Evolutionary conservation across 352 stramenopile species (phyloP), one percentile per base, ranked within the genome.

Genomic region (Pythium dissimile): DNA sequence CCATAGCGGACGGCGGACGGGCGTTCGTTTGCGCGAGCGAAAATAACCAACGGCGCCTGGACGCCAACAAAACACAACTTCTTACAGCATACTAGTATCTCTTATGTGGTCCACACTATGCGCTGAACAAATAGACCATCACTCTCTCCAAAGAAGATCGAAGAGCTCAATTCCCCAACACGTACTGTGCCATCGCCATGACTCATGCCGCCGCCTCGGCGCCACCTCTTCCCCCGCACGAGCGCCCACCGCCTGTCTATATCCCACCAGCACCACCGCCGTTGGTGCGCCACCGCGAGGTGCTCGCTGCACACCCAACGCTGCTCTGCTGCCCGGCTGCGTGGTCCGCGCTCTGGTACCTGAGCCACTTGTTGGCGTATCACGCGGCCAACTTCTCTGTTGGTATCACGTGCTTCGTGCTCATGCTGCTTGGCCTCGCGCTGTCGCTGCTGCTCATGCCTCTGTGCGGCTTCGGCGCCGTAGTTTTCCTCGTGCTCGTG

Each of bases 401-500:
- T 20, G 48, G 57, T 39, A 45, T 46, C 39, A 31, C 39, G 21
- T 38, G 26, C 28, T 50, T 41, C n/a, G 11, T 28, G 23, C 20
- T 60, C 20, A 49, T 51, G 20, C 39, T 47, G 23, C 39, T 15
- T 10, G 57, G 57, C 20, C 39, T 66, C 43, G 35, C 30, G 18
- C 39, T 30, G 7, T 28, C 59, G 21, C n/a, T 82, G 20, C 34
- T 65, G 31, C 59, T 67, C 44, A 62, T 90, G 24, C 77, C 80
- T n/a, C 56, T 90, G 7, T 88, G 76, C 31, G 72, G 77, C 50
- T 75, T 78, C 23, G 77, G 76, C 18, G 44, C 88, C 39, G 53
- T 79, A 9, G 59, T 88, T 30, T 77, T 86, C 31, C 65, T 69
- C 8, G 27, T 67, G 13, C 41, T 87, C 23, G 26, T 88, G 11